Percentiles rank a stretch among this genome's conserved stretches.
Conservation (phyloP, 2,329 filamentous ascomycete species). For the Pseudogymnoascus sp. region DNA sequence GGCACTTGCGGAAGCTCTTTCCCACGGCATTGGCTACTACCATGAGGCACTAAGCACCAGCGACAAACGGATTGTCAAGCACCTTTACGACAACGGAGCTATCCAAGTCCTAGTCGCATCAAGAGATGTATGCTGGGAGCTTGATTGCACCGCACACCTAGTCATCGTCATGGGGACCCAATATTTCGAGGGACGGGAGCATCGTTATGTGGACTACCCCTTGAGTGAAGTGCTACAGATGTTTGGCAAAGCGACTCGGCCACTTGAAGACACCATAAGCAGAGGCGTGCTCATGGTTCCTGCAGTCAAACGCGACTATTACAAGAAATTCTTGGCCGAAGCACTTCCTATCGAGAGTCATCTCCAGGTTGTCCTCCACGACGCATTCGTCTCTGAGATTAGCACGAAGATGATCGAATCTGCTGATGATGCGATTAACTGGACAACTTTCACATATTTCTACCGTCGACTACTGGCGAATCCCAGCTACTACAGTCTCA, state of each 20-base stretch:
- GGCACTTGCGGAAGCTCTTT: constrained; percentile 77
- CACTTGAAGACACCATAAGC: constrained; percentile 68
- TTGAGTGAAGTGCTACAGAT: constrained; percentile 93
- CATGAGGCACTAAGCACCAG: constrained; percentile 84
- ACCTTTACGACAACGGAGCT: constrained; percentile 70
- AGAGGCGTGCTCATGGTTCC: constrained; percentile 96
- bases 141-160: constrained; percentile 78
- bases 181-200: constrained; percentile 92
- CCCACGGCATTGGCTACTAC: constrained; percentile 93
- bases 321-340: constrained; percentile 97
- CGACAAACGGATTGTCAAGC: constrained; percentile 88
- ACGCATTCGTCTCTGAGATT: constrained; percentile 94
- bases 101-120: constrained; percentile 65
- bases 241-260: constrained; percentile 86
- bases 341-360: constrained; percentile 93
- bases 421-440: constrained; percentile 94
- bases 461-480: constrained; percentile 92
- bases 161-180: constrained; percentile 97
- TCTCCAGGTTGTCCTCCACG: constrained; percentile 81
- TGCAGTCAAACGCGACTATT: constrained; percentile 89
- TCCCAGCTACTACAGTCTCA: constrained; percentile 89
- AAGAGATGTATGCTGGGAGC: constrained; percentile 92
- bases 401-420: constrained; percentile 93
- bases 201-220: constrained; percentile 93
- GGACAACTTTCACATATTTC: constrained; percentile 98